phyloP scores from a whole-genome alignment of 2,329 filamentous ascomycete genomes.

The Paramyrothecium roridum region DNA sequence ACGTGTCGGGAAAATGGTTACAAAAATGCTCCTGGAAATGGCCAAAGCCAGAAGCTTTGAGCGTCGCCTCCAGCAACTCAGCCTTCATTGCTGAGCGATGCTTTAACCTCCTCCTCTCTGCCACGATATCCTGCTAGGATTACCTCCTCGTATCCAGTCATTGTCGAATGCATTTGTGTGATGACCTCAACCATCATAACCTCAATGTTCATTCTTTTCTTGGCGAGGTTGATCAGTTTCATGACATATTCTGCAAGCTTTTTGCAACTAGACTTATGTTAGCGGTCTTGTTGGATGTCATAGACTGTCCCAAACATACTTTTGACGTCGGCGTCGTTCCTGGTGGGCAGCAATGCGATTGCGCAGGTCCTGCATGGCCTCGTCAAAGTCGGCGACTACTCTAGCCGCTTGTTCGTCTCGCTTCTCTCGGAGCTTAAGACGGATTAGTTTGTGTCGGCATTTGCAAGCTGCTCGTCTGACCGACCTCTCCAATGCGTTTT shows the following conservation, averaged over 20 bases:
- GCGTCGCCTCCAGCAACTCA: too few species aligned
- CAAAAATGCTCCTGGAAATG: too few species aligned
- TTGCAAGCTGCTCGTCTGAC: neutral
- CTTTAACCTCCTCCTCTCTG: constrained; percentile 18
- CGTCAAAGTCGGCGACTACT: constrained; percentile 16
- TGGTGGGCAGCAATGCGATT: constrained; percentile 14
- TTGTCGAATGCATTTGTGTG: constrained; percentile 10
- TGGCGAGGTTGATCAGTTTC: constrained; percentile 13
- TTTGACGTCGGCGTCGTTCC: constrained; percentile 9
- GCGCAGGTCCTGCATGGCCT: constrained; percentile 19
- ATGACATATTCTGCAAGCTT: constrained; percentile 10
- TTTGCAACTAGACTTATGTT: constrained; percentile 10
- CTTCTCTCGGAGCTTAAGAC: constrained; percentile 23
- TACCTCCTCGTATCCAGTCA: constrained; percentile 21
- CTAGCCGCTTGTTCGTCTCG: constrained; percentile 20
- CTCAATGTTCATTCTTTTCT: constrained; percentile 23
- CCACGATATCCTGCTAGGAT: constrained; percentile 24
- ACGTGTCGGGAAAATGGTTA: too few species aligned
- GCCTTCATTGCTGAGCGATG: neutral
- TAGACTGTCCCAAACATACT: constrained; percentile 9
- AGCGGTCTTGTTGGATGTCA: too few species aligned
- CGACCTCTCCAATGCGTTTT: constrained; percentile 21
- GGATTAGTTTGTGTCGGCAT: too few species aligned
- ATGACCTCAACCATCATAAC: constrained; percentile 20
- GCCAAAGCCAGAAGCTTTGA: too few species aligned